Evolutionary conservation across 2,329 filamentous ascomycete species (phyloP).

Genomic region (Bipolaris oryzae): DNA sequence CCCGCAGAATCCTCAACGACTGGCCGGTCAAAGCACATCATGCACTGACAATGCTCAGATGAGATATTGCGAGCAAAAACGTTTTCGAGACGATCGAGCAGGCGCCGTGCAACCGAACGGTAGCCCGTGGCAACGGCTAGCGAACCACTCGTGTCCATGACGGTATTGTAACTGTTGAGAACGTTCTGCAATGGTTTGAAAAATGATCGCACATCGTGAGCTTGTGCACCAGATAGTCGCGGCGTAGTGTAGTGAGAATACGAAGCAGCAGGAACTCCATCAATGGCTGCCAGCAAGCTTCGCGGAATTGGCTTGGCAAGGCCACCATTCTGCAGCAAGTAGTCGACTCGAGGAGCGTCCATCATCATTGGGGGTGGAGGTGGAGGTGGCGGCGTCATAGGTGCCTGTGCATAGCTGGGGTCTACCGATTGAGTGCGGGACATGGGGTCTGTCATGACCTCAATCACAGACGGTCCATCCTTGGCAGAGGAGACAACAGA

Average conservation of each 20-base stretch:
- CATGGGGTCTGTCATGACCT: conserved; percentile 53
- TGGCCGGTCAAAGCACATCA: conserved; percentile 72
- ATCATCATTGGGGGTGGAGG: conserved; percentile 74
- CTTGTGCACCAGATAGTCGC: conserved; percentile 43
- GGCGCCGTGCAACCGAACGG: conserved; percentile 85
- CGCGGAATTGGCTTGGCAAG: conserved; percentile 73
- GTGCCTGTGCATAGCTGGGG: conserved; percentile 53
- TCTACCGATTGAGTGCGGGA: conserved; percentile 44
- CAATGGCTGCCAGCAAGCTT: conserved; percentile 71
- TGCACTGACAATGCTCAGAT: conserved; percentile 79
- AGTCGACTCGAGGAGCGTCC: conserved; percentile 84
- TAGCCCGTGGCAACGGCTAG: conserved; percentile 95
- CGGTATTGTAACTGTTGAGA: conserved; percentile 82
- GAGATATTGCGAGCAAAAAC: conserved; percentile 94
- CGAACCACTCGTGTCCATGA: conserved; percentile 83
- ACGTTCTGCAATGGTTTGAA: conserved; percentile 84
- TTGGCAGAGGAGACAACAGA: conserved; percentile 38
- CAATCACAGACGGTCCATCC: conserved; percentile 48
- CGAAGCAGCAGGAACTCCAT: conserved; percentile 60
- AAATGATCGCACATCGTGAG: conserved; percentile 69
- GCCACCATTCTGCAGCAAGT: conserved; percentile 87
- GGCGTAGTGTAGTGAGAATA: conserved; percentile 67
- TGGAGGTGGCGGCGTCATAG: conserved; percentile 65
- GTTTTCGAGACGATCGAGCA: conserved; percentile 89
- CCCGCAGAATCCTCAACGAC: conserved; percentile 60